Evolutionary conservation across 2,329 filamentous ascomycete species (phyloP), one percentile per base, ranked within the genome.

Genomic region (Sporothrix phasma): DNA sequence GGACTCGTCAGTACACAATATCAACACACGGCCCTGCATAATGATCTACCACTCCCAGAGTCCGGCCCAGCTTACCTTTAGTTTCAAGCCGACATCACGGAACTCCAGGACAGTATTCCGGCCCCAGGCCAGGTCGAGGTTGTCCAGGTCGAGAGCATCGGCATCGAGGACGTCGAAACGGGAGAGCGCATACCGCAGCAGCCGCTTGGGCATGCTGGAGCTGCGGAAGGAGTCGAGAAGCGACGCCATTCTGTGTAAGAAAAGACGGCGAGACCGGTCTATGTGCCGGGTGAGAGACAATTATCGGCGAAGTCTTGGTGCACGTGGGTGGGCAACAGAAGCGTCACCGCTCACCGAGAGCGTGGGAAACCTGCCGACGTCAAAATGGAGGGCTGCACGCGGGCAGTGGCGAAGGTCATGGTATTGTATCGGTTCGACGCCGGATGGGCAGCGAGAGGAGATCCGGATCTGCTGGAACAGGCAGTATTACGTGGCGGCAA

Each of bases 121-220:
- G 39, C 94, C 94, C 76, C 90, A 84, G 53, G 86, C 87, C 69
- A 97, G 84, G 70, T 95, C 91, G 67, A 97, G 78, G 69, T 91
- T 90, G 68, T 94, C 91, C 67, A 94, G 82, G 71, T 97, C 89
- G 69, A 97, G 79, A 13, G 89, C 87, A 72, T 95, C 88, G 64
- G 90, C 89, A 72, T 97, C 94, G 66, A 99, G 84, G 63, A 97
- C 81, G 70, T 96, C 92, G 65, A 96, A 81, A 65, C 88, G 86
- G 26, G 88, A 88, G 47, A 99, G 80, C 59, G 88, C 90, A 78
- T 94, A 96, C 69, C 90, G 88, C 68, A 97, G 83, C 71, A 97
- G 82, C 74, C 88, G 87, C 82, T 94, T 96, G 77, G 92, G 90
- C 80, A 96, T 90, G 69, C 85, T 89, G 68, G 91, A 84, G 74